Evolutionary conservation across 1,139 yeast species (phyloP).

Genomic region (Pneumocystis wakefieldiae): DNA sequence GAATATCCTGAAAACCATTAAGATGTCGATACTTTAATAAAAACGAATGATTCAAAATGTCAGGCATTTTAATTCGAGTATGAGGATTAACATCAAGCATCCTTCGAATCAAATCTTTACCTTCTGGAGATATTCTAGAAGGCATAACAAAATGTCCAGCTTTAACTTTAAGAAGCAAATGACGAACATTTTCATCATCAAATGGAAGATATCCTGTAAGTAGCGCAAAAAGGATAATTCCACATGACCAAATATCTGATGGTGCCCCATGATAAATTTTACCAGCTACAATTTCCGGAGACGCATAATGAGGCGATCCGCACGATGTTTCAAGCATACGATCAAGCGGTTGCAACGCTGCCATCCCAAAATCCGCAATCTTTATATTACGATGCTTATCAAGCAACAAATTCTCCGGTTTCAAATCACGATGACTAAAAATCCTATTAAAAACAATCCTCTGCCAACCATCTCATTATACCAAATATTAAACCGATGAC

Average conservation of each 20-base stretch:
- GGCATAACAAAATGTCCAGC: constrained; percentile 81
- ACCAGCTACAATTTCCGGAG: constrained; percentile 95
- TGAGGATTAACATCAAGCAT: constrained; percentile 74
- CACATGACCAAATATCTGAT: constrained; percentile 97
- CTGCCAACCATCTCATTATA: background rate
- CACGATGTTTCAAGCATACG: constrained; percentile 83
- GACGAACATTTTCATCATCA: constrained; percentile 88
- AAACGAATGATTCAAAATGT: constrained; percentile 66
- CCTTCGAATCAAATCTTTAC: constrained; percentile 66
- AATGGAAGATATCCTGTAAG: constrained; percentile 92
- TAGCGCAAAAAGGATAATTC: constrained; percentile 82
- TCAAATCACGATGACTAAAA: constrained; percentile 74
- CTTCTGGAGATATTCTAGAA: constrained; percentile 58
- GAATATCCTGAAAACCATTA: constrained; percentile 7
- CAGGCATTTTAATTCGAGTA: constrained; percentile 58
- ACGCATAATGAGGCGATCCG: constrained; percentile 97
- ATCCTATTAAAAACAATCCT: background rate
- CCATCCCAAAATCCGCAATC: constrained; percentile 99
- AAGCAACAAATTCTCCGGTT: constrained; percentile 80
- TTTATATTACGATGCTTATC: constrained; percentile 82
- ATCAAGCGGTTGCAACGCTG: constrained; percentile 85
- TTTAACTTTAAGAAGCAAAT: constrained; percentile 74
- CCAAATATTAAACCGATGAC: constrained; percentile 78
- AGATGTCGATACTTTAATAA: constrained; percentile 43
- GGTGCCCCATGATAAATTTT: constrained; percentile 92